These are phyloP conservation scores for Vitis hybrid DNA, from an alignment of 177 flowering plant species.

Conservation along the genomic window DNA sequence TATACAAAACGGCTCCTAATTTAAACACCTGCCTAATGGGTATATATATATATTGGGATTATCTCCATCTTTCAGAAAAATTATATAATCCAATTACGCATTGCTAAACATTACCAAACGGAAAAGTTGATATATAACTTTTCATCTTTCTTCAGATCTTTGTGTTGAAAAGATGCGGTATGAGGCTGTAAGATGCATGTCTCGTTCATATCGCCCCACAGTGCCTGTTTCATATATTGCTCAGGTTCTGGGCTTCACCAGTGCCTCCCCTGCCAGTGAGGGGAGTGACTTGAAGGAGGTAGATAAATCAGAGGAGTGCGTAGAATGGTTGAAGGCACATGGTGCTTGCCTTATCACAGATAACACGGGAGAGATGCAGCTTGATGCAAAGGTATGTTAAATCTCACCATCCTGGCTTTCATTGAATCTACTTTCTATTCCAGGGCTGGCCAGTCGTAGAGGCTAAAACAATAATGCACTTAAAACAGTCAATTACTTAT, in stretches of 20 bases:
- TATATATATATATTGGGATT: slow-evolving; percentile 26
- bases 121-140: neutral
- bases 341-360: slow-evolving; percentile 76
- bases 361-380: slow-evolving; percentile 62
- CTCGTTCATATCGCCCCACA: slow-evolving; percentile 88
- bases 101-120: neutral
- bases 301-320: slow-evolving; percentile 76
- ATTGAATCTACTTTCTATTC: neutral
- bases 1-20: slow-evolving; percentile 89
- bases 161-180: slow-evolving; percentile 92
- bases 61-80: neutral
- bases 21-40: slow-evolving; percentile 86
- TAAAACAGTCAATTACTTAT: too few relatives aligned
- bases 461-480: too few relatives aligned
- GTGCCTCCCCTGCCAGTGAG: slow-evolving; percentile 29
- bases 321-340: slow-evolving; percentile 93
- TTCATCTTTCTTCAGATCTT: slow-evolving; percentile 55
- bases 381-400: slow-evolving; percentile 78
- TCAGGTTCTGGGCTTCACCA: slow-evolving; percentile 72
- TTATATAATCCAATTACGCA: neutral
- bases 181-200: slow-evolving; percentile 84
- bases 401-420: neutral
- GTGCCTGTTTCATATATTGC: slow-evolving; percentile 76
- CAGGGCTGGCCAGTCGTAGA: neutral
- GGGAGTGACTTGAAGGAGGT: slow-evolving; percentile 44